Evolutionary conservation across 2,329 filamentous ascomycete species (phyloP), one percentile per base, ranked within the genome.

Genomic region (Paramyrothecium sp.): DNA sequence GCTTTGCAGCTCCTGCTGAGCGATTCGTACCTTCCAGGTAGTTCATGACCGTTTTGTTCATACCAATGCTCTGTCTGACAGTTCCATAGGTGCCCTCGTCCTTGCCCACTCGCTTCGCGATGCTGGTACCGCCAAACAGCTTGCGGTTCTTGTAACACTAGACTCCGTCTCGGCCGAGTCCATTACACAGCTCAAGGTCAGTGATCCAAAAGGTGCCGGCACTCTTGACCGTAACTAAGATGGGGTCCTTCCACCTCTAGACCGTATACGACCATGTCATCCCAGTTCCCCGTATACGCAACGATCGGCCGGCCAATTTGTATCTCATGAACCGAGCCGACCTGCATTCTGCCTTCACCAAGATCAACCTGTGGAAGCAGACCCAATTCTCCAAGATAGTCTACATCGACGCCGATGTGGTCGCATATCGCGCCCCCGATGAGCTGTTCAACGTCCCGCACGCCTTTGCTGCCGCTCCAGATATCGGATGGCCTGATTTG

Each of bases 401-500:
- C 57, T 99, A 98, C 74, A 82, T 99, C 61, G 95, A 99, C 71
- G 90, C 93, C 60, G 95, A 99, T 69, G 86, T 97, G 46, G 89
- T 99, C n/a, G 91, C 91, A 30, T 84, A 97, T 61, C 84, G 92
- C 64, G 92, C 93, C 34, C 91, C 94, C 3, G 94, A 99, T 68
- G 95, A 99, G 81, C 86, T 99, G 56, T 96, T 99, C 69, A 82
- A 88, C 56, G 71, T 87, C 22, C 68, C 77, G 4, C 76, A 85
- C 51, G 69, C 80, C 55, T 88, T 89, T 69, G 83, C 85, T 46
- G 87, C 95, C 2, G 92, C 91, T 12, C 93, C 95, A 33, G 95
- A 99, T 73, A 92, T 98, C 67, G 95, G 95, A 65, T 99, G 95
- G 95, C 95, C 95, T 34, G 95, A 99, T 76, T 85, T 93, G 60